Percentiles rank a stretch among this genome's conserved stretches.
Conservation (phyloP, 2,329 filamentous ascomycete species). For the Microascus cirrosus region DNA sequence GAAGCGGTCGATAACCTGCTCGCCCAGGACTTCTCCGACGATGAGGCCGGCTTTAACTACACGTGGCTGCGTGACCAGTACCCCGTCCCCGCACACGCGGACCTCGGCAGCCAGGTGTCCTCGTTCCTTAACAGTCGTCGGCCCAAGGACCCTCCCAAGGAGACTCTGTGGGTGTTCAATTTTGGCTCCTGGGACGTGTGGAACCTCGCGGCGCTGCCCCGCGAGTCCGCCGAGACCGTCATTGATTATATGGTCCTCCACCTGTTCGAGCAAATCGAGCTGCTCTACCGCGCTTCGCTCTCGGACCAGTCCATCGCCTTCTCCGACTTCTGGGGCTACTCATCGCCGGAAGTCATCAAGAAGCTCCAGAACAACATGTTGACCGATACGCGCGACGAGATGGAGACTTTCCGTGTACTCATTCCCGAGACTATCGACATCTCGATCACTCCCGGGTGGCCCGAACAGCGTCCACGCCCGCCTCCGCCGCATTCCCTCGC, state of each 20-base stretch:
- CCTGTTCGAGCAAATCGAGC: slow-evolving; percentile 33
- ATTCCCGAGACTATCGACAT: slow-evolving; percentile 42
- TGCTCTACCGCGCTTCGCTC: slow-evolving; percentile 31
- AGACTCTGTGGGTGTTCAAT: slow-evolving; percentile 41
- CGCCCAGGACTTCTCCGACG: neutral
- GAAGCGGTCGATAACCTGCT: slow-evolving; percentile 21
- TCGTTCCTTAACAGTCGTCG: slow-evolving; percentile 29
- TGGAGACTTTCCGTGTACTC: slow-evolving; percentile 36
- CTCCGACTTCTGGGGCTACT: slow-evolving; percentile 27
- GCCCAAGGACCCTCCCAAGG: slow-evolving; percentile 21
- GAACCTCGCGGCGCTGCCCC: slow-evolving; percentile 35
- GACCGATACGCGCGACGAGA: slow-evolving; percentile 12
- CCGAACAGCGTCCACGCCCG: slow-evolving; percentile 25
- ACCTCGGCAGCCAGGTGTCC: slow-evolving; percentile 31
- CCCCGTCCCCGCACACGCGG: slow-evolving; percentile 24
- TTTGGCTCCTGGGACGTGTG: slow-evolving; percentile 46
- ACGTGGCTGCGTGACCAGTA: slow-evolving; percentile 30
- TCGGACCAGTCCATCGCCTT: slow-evolving; percentile 30
- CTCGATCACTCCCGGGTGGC: slow-evolving; percentile 42
- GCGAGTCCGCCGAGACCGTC: slow-evolving; percentile 21
- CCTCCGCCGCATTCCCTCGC: slow-evolving; percentile 32
- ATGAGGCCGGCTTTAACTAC: slow-evolving; percentile 27
- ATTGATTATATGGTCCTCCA: slow-evolving; percentile 24
- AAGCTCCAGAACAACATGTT: slow-evolving; percentile 15
- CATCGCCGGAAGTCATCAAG: slow-evolving; percentile 13